These are phyloP conservation scores for Mortierella polycephala DNA, from an alignment of 371 early-diverging fungal genomes.

Conservation along the genomic window DNA sequence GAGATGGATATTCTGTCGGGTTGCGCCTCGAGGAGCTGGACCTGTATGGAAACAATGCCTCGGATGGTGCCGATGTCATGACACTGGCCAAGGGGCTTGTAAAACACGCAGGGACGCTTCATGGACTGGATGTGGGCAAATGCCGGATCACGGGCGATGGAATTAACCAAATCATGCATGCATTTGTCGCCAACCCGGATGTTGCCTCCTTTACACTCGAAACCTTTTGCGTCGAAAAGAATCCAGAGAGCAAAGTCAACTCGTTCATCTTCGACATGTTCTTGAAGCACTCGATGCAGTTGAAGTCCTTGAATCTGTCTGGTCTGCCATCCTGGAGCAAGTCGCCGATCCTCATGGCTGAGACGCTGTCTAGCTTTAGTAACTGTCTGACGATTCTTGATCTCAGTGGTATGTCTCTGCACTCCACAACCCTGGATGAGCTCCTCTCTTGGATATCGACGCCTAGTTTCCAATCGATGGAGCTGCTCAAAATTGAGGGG, in stretches of 20 bases:
- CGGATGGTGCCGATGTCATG: conserved; percentile 52
- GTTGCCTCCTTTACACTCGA: conserved; percentile 40
- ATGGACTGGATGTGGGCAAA: conserved; percentile 24
- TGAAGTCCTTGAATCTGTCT: conserved; percentile 29
- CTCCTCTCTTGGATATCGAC: conserved; percentile 33
- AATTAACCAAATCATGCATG: conserved; percentile 52
- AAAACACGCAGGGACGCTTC: conserved; percentile 45
- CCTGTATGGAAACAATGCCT: conserved; percentile 39
- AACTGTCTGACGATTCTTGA: conserved; percentile 24
- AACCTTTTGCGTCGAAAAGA: conserved; percentile 33
- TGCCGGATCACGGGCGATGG: conserved; percentile 49
- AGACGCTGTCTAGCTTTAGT: conserved; percentile 31
- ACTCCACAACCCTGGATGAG: conserved; percentile 34
- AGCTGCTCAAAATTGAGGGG: conserved; percentile 28
- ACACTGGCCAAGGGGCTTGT: conserved; percentile 45
- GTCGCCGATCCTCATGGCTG: conserved; percentile 44
- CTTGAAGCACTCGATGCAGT: conserved; percentile 44
- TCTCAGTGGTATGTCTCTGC: conserved; percentile 44
- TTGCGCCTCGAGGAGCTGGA: conserved; percentile 43
- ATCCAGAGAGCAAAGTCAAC: conserved; percentile 45
- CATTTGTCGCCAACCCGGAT: conserved; percentile 49
- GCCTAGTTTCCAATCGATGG: conserved; percentile 30
- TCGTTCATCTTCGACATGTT: conserved; percentile 48
- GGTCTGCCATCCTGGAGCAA: conserved; percentile 51
- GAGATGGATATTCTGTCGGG: conserved; percentile 35